Percentiles rank a stretch among this genome's conserved stretches.
Evolutionary conservation across 2,329 filamentous ascomycete genomes (phyloP).

Genomic region (Colletotrichum lini): DNA sequence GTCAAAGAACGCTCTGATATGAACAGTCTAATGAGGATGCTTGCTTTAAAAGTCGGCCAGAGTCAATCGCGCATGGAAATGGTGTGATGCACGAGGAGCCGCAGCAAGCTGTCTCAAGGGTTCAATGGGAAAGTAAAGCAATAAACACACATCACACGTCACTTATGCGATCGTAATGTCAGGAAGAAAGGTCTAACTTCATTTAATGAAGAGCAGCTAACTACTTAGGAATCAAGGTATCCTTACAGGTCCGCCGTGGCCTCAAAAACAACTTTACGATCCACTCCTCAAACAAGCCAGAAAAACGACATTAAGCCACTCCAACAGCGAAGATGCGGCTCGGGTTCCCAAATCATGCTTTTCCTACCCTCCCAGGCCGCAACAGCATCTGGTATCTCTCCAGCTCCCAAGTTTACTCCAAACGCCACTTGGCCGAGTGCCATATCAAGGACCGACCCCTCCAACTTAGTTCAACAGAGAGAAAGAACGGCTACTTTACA

Average conservation of each 20-base stretch:
- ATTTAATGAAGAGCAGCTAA: constrained; percentile 28
- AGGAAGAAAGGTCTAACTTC: constrained; percentile 31
- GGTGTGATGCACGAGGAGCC: not conserved
- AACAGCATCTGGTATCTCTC: constrained; percentile 44
- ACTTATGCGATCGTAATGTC: not conserved
- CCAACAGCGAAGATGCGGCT: constrained; percentile 34
- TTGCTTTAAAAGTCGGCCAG: too few species aligned
- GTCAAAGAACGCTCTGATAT: too few species aligned
- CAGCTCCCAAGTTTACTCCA: constrained; percentile 42
- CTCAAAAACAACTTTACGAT: constrained; percentile 39
- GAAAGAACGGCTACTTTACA: constrained; percentile 41
- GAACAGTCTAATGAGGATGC: too few species aligned
- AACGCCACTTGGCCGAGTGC: constrained; percentile 44
- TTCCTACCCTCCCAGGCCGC: constrained; percentile 39
- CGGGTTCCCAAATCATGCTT: constrained; percentile 40
- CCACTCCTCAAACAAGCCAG: constrained; percentile 15
- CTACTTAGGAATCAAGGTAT: constrained; percentile 27
- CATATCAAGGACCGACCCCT: constrained; percentile 35
- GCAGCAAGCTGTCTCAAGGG: not conserved
- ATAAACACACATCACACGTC: too few species aligned
- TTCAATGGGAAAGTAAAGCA: too few species aligned
- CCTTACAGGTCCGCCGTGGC: constrained; percentile 28
- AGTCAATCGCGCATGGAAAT: too few species aligned
- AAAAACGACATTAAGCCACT: constrained; percentile 34
- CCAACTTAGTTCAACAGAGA: constrained; percentile 41